Evolutionary conservation across 1,284 basidiomycete genomes (phyloP).

Genomic region (Mrakiaceae sp.): DNA sequence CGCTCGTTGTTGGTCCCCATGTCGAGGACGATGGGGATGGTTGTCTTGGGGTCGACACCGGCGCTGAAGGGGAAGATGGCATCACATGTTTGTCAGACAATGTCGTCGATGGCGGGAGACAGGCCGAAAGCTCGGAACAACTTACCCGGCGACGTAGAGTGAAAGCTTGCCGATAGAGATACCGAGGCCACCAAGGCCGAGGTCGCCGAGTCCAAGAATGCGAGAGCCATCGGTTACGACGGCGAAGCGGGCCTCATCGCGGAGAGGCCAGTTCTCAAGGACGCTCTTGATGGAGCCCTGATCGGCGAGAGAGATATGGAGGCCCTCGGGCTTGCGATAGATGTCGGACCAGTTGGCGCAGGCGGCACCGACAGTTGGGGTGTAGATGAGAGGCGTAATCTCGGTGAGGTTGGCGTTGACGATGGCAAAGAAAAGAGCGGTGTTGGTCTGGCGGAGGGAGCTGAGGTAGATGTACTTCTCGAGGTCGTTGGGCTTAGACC

Average conservation of each 20-base stretch:
- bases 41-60: slow-evolving; percentile 72
- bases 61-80: slow-evolving; percentile 9
- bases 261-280: slow-evolving; percentile 61
- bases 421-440: slow-evolving; percentile 7
- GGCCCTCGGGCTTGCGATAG: slow-evolving; percentile 61
- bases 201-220: slow-evolving; percentile 84
- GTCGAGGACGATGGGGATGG: slow-evolving; percentile 68
- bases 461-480: slow-evolving; percentile 71
- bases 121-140: slow-evolving; percentile 45
- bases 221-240: slow-evolving; percentile 72
- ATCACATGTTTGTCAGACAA: too few species aligned
- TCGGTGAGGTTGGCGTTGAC: slow-evolving; percentile 31
- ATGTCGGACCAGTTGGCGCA: slow-evolving; percentile 69
- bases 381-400: slow-evolving; percentile 78
- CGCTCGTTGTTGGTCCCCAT: slow-evolving; percentile 79
- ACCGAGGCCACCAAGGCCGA: slow-evolving; percentile 59
- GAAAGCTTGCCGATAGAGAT: slow-evolving; percentile 89
- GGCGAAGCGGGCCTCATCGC: slow-evolving; percentile 59
- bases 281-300: slow-evolving; percentile 63
- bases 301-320: slow-evolving; percentile 72
- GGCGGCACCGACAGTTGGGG: slow-evolving; percentile 82
- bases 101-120: slow-evolving; percentile 18
- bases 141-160: slow-evolving; percentile 66
- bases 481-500: slow-evolving; percentile 44
- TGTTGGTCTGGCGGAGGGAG: slow-evolving; percentile 12